Evolutionary conservation across 192 early-diverging fungal genomes (phyloP), one percentile per base, ranked within the genome.

Genomic region (Coemansia sp.): DNA sequence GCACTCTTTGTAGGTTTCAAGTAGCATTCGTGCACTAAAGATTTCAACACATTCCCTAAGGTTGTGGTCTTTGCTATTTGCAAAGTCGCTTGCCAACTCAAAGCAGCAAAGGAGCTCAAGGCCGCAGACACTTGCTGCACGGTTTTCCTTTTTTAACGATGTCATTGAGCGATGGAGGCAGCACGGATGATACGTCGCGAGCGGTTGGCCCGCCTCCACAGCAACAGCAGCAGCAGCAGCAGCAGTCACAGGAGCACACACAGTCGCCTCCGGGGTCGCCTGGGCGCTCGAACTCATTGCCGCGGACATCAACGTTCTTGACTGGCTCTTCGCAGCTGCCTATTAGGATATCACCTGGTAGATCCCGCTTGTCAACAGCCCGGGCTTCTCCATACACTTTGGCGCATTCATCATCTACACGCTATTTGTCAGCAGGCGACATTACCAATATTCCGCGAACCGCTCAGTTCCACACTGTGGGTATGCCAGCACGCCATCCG

Each of bases 401-500:
- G 22, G 10, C 61, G 18, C 64, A 62, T 52, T 38, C 24, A 32
- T 8, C 38, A 18, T 2, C 59, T 2, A 14, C 56, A 28, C 62
- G 54, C 53, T 62, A 64, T 28, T 27, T 63, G 41, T 19, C 54
- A 27, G 58, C 58, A 1, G 67, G 69, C 6, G 71, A 74, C 9
- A 56, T 49, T 3, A 66, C 72, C 7, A 74, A 74, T 49, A 79
- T 81, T n/a, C 73, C 78, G 16, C 68, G 78, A 24, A 55, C 78
- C 5, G 78, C 78, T 2, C 78, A 81, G 62, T 81, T 69, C 26
- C 78, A 68, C 23, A 66, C 78, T 5, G 73, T 81, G 0, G 78
- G 78, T 9, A 75, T 60, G 65, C 78, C 78, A 0, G 78, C 78
- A 12, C 68, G 78, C 9, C 78, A 81, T 48, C 78, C 78, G 28